A percentile compares a stretch with the other conserved stretches of the same genome.
phyloP scores from a whole-genome alignment of 176 grass and related monocot genomes.

The Triticum monococcum region DNA sequence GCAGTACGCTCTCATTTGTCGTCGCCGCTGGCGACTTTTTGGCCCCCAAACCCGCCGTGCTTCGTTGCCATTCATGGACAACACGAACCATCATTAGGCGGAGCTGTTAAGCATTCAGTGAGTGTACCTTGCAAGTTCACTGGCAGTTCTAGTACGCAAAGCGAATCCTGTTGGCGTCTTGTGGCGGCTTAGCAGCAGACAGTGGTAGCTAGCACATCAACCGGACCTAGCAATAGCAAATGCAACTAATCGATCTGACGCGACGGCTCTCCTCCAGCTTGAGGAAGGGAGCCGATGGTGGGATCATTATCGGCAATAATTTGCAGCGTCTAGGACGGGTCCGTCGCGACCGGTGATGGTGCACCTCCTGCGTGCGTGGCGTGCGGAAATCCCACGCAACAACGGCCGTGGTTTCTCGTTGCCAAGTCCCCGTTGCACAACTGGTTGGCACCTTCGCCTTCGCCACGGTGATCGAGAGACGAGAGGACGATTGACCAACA shows the following conservation, averaged over 20 bases:
- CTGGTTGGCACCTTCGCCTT: background rate
- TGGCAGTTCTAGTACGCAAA: background rate
- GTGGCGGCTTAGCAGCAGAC: too few relatives aligned
- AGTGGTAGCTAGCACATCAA: background rate
- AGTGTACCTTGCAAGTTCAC: background rate
- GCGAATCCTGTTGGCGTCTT: background rate
- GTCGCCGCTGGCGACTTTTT: background rate
- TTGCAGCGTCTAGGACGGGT: background rate
- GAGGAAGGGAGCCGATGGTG: background rate
- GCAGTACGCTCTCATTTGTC: constrained; percentile 11
- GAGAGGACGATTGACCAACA: background rate
- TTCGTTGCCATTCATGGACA: background rate
- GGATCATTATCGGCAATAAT: background rate
- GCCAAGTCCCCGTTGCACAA: constrained; percentile 20
- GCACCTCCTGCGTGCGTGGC: background rate
- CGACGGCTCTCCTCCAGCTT: background rate
- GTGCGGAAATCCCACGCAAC: background rate
- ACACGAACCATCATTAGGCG: background rate
- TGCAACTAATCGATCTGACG: background rate
- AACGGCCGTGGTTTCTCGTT: background rate
- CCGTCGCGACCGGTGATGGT: background rate
- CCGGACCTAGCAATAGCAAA: background rate
- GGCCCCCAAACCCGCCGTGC: background rate
- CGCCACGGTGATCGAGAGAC: background rate
- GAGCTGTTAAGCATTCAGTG: background rate